Percentiles rank a stretch among this genome's conserved stretches.
Conservation (phyloP, 2,329 filamentous ascomycete genomes). For the Coniochaeta ligniaria region DNA sequence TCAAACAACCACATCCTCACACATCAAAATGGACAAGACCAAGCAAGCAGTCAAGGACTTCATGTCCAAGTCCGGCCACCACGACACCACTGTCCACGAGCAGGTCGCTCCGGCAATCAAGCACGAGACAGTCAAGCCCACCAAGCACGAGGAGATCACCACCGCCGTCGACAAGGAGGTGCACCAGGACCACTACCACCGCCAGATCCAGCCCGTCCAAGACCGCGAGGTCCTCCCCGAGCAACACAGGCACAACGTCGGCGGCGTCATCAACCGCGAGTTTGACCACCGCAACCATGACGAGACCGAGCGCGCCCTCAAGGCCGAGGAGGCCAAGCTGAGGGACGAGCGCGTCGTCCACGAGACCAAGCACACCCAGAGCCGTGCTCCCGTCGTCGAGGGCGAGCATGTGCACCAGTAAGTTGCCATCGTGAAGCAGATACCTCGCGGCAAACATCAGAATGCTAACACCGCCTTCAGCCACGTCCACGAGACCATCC, state of each 20-base stretch:
- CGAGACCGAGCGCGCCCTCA: slow-evolving; percentile 37
- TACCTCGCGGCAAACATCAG: background rate
- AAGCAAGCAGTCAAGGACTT: slow-evolving; percentile 56
- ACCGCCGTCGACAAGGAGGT: slow-evolving; percentile 62
- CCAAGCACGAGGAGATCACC: slow-evolving; percentile 53
- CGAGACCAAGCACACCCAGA: slow-evolving; percentile 39
- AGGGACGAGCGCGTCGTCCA: slow-evolving; percentile 38
- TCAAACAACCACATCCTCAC: background rate
- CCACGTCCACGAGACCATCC: slow-evolving; percentile 59
- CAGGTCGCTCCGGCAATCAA: slow-evolving; percentile 52
- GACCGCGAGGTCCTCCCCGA: slow-evolving; percentile 39
- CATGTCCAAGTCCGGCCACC: slow-evolving; percentile 53
- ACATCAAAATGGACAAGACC: slow-evolving; percentile 52
- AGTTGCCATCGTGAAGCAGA: background rate
- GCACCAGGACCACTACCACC: slow-evolving; percentile 68
- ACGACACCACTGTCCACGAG: slow-evolving; percentile 66
- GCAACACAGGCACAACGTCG: slow-evolving; percentile 53
- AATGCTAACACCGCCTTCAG: slow-evolving; percentile 12
- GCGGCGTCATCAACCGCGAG: slow-evolving; percentile 51
- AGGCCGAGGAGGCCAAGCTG: slow-evolving; percentile 47
- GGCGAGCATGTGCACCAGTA: slow-evolving; percentile 57
- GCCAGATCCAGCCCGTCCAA: slow-evolving; percentile 56
- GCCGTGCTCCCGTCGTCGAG: slow-evolving; percentile 38
- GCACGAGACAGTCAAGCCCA: slow-evolving; percentile 52
- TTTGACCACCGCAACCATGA: slow-evolving; percentile 52